Base-by-base conservation (phyloP, 1,284 basidiomycete species). In the Hymenochaete sp. region DNA sequence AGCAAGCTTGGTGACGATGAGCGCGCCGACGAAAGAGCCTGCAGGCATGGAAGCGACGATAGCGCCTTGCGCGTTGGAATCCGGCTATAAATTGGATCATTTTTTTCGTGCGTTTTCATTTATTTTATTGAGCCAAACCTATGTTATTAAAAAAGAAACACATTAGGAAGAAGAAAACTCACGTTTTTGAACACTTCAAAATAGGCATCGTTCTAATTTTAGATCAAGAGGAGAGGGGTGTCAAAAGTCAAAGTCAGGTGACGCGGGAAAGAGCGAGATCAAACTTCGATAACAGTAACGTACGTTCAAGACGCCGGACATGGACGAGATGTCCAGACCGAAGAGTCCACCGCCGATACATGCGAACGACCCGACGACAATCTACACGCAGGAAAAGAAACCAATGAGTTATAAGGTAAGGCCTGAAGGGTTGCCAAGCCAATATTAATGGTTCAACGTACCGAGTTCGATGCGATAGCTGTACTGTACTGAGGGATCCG, bases 41-140 rank as follows among this genome's bases (percentile, higher is more conserved):
- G 78, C 79, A 18, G 81, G 79, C 82, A 87, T 86, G 27, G 80
- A 62, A 1, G 83, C 83, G n/a, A 82, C 78, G 38, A 86, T 87
- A 7, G 72, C 82, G 31, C 84, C 83, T 62, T 85, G 80, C 3
- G 69, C 71, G 51, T 68, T 70, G 3, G 74, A 64, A 25, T 60
- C 57, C 4, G 78, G 77, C 70, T 77, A 49, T 33, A 35, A 42
- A 8, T n/a, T n/a, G n/a, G n/a, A n/a, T n/a, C n/a, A n/a, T n/a
- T n/a, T n/a, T n/a, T n/a, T n/a, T n/a, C n/a, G n/a, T n/a, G n/a
- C n/a, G n/a, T n/a, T n/a, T n/a, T n/a, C n/a, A n/a, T n/a, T n/a
- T n/a, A n/a, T n/a, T n/a, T n/a, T n/a, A n/a, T n/a, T n/a, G n/a
- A n/a, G n/a, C n/a, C n/a, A 36, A 37, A 9, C 14, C 32, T 19